These are phyloP conservation scores for Capronia coronata DNA, from an alignment of 2,329 filamentous ascomycete genomes.

Conservation along the genomic window DNA sequence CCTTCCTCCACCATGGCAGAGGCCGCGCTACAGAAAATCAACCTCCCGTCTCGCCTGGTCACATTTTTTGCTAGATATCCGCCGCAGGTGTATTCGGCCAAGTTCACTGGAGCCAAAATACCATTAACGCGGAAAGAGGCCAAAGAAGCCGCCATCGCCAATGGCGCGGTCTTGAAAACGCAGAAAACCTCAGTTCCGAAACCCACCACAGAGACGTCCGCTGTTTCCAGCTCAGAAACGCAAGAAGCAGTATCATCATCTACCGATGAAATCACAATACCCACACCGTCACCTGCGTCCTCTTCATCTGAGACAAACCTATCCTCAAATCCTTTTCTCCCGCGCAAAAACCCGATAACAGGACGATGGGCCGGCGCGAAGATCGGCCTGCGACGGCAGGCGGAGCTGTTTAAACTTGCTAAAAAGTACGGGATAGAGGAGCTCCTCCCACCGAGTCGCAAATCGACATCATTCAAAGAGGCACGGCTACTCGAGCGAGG, in stretches of 20 bases:
- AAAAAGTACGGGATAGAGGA: conserved; percentile 71
- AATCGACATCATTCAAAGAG: conserved; percentile 63
- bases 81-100: conserved; percentile 50
- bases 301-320: conserved; percentile 30
- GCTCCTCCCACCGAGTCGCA: conserved; percentile 67
- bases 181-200: conserved; percentile 17
- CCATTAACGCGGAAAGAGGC: conserved; percentile 21
- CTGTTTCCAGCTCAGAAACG: conserved; percentile 7
- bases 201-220: conserved; percentile 22
- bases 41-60: conserved; percentile 67
- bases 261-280: conserved; percentile 30
- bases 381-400: conserved; percentile 79
- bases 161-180: conserved; percentile 2
- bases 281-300: conserved; percentile 34
- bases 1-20: conserved; percentile 8
- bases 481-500: conserved; percentile 70
- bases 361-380: conserved; percentile 77
- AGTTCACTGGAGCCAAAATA: conserved; percentile 29
- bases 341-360: conserved; percentile 69
- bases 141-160: conserved; percentile 17
- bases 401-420: conserved; percentile 83
- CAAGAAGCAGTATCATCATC: conserved; percentile 47
- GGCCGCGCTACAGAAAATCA: conserved; percentile 1
- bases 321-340: conserved; percentile 71
- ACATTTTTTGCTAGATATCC: conserved; percentile 89